Conservation (phyloP, 305 asterid genomes). For the Ajuga reptans region DNA sequence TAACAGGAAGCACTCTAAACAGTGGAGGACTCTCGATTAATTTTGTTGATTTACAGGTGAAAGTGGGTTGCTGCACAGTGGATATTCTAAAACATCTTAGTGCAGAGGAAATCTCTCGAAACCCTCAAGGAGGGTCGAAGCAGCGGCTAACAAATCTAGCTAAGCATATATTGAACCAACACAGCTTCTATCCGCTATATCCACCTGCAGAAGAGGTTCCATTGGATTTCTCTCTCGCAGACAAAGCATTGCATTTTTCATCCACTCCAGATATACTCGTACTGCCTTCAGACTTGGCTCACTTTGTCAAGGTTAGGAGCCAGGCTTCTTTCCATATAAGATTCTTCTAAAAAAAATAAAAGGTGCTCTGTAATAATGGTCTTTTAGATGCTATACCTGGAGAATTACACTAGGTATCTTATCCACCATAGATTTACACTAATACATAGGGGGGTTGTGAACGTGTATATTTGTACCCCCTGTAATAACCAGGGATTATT, state of each 20-base stretch:
- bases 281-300: conserved; percentile 82
- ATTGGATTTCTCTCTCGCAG: conserved; percentile 71
- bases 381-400: too few species aligned
- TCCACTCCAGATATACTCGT: conserved; percentile 73
- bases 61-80: conserved; percentile 72
- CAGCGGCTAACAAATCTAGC: conserved; percentile 81
- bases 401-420: too few species aligned
- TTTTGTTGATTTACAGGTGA: conserved; percentile 41
- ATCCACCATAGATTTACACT: too few species aligned
- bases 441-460: too few species aligned
- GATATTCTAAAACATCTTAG: conserved; percentile 88
- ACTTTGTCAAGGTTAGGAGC: conserved; percentile 63
- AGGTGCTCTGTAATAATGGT: background rate
- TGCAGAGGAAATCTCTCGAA: conserved; percentile 84
- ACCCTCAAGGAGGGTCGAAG: conserved; percentile 72
- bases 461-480: too few species aligned
- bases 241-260: conserved; percentile 60
- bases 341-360: background rate
- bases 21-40: background rate
- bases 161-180: conserved; percentile 68
- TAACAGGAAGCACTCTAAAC: background rate
- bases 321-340: background rate
- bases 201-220: conserved; percentile 90
- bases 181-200: conserved; percentile 88
- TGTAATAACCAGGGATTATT: too few species aligned